Conservation (phyloP, 768 basidiomycete genomes). For the Collybia mongolica region DNA sequence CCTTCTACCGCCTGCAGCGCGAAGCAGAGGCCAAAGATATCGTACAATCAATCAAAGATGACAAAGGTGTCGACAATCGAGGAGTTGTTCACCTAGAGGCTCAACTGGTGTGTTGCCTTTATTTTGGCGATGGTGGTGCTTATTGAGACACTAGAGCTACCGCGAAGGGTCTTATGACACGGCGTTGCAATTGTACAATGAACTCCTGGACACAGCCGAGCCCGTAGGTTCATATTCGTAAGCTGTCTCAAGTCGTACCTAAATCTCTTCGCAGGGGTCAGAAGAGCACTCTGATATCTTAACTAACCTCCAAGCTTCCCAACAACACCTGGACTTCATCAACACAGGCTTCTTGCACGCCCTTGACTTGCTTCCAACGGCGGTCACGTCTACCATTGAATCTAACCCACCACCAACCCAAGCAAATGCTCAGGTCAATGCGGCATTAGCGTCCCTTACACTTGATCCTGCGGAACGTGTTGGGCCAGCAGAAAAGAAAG, state of each 20-base stretch:
- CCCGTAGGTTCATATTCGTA: slow-evolving; percentile 48
- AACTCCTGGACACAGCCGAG: slow-evolving; percentile 76
- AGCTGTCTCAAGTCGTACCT: not conserved
- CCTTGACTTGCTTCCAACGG: slow-evolving; percentile 57
- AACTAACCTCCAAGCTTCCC: slow-evolving; percentile 81
- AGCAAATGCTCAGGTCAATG: slow-evolving; percentile 27
- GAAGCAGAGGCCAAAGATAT: slow-evolving; percentile 65
- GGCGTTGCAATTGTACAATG: slow-evolving; percentile 77
- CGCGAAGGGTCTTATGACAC: slow-evolving; percentile 72
- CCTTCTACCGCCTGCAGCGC: slow-evolving; percentile 79
- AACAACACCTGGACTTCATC: slow-evolving; percentile 84
- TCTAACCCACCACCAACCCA: slow-evolving; percentile 57
- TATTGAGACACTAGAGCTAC: slow-evolving; percentile 54
- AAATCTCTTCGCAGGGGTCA: slow-evolving; percentile 52
- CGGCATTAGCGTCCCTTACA: slow-evolving; percentile 28
- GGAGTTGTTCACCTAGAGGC: slow-evolving; percentile 81
- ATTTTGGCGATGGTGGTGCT: slow-evolving; percentile 8
- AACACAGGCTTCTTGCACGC: slow-evolving; percentile 63
- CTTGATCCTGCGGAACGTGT: slow-evolving; percentile 21
- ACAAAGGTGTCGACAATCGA: slow-evolving; percentile 48
- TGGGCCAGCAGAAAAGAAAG: slow-evolving; percentile 40
- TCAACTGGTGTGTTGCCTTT: slow-evolving; percentile 64
- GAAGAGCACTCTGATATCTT: slow-evolving; percentile 88
- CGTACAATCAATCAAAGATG: slow-evolving; percentile 46
- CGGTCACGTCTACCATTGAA: slow-evolving; percentile 55